Conservation (phyloP, 1,139 yeast species). For the Debaryomyces sp. region DNA sequence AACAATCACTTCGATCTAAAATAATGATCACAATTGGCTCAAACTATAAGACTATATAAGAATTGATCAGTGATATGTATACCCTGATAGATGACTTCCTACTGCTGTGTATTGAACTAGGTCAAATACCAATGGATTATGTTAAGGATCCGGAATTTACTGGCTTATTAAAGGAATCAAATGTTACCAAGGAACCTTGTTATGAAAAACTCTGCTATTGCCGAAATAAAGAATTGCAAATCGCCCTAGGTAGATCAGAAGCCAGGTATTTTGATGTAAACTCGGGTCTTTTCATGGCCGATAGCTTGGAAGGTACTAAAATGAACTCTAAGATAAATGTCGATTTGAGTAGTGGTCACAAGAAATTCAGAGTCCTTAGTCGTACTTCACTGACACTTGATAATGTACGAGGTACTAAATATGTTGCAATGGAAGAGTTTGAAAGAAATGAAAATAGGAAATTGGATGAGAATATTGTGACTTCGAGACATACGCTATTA, state of each 20-base stretch:
- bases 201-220: conserved; percentile 12
- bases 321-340: conserved; percentile 6
- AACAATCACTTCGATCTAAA: background rate
- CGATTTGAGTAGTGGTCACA: conserved; percentile 9
- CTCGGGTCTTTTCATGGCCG: conserved; percentile 2
- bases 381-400: conserved; percentile 5
- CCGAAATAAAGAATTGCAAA: conserved; percentile 9
- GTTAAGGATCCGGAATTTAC: conserved; percentile 9
- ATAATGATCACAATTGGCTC: background rate
- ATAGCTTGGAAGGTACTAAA: background rate
- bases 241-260: conserved; percentile 7
- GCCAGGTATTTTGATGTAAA: conserved; percentile 8
- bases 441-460: conserved; percentile 8
- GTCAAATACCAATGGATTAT: conserved; percentile 10
- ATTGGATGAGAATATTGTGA: conserved; percentile 8
- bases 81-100: conserved; percentile 5
- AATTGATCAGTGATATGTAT: background rate
- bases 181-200: conserved; percentile 4
- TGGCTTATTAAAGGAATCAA: conserved; percentile 2
- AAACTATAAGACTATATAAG: background rate
- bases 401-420: conserved; percentile 12
- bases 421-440: conserved; percentile 8
- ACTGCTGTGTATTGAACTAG: conserved; percentile 5
- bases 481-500: conserved; percentile 12
- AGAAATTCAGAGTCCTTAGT: conserved; percentile 7